Conservation (phyloP, 176 grass and related monocot species). For the Triticum timopheevii region DNA sequence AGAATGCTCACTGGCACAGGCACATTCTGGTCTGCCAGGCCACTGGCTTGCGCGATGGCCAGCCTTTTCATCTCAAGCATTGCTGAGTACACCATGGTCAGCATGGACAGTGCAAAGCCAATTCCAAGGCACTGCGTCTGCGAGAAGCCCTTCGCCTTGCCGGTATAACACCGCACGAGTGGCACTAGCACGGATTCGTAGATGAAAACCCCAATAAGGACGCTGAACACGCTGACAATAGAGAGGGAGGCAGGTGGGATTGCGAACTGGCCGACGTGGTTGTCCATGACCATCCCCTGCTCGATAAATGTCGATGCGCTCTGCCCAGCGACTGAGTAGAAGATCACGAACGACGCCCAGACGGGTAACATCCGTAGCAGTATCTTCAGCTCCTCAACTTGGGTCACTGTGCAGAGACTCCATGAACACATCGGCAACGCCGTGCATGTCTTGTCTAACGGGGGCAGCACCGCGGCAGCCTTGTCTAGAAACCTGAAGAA, state of each 20-base stretch:
- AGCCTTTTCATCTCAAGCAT: constrained; percentile 41
- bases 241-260: constrained; percentile 41
- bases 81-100: constrained; percentile 30
- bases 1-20: constrained; percentile 24
- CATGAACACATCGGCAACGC: constrained; percentile 6
- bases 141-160: constrained; percentile 34
- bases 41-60: neutral
- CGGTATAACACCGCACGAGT: constrained; percentile 16
- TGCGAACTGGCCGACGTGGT: constrained; percentile 19
- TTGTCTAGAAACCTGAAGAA: constrained; percentile 3
- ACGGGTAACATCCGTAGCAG: constrained; percentile 1
- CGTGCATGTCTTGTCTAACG: neutral
- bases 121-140: constrained; percentile 37
- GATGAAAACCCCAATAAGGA: constrained; percentile 31
- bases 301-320: constrained; percentile 16
- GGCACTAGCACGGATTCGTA: constrained; percentile 42
- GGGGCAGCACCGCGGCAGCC: neutral
- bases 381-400: constrained; percentile 8
- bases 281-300: constrained; percentile 42
- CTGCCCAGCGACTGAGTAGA: neutral
- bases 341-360: neutral
- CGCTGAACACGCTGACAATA: constrained; percentile 21
- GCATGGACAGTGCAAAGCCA: constrained; percentile 35
- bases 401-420: constrained; percentile 4
- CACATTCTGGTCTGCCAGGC: neutral